Percentiles rank a stretch among this genome's conserved stretches.
Evolutionary conservation across 148 eudicot genomes (phyloP).

Genomic region (Vaccinium darrowii): DNA sequence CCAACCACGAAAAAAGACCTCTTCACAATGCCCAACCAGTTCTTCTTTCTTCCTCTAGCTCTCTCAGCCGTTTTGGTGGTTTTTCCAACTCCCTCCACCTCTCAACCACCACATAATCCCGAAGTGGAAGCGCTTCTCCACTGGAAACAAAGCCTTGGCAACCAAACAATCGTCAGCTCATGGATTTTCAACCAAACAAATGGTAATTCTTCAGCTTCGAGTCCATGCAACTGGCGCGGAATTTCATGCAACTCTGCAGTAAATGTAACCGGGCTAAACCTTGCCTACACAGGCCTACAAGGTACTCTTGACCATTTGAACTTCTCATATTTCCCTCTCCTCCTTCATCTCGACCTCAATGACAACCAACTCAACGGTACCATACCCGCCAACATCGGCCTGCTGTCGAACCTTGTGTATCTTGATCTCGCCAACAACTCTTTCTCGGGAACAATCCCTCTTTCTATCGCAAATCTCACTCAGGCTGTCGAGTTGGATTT

Average conservation of each 20-base stretch:
- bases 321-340: background rate
- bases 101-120: too few relatives aligned
- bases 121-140: too few relatives aligned
- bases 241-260: too few relatives aligned
- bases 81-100: too few relatives aligned
- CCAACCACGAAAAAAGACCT: too few relatives aligned
- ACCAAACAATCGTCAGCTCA: too few relatives aligned
- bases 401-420: background rate
- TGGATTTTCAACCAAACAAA: too few relatives aligned
- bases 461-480: background rate
- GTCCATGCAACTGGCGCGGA: background rate
- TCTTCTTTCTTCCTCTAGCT: too few relatives aligned
- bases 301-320: background rate
- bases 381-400: background rate
- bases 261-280: background rate
- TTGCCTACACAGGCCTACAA: background rate
- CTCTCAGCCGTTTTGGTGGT: too few relatives aligned
- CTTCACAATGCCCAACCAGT: too few relatives aligned
- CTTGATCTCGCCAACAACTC: background rate
- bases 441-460: background rate
- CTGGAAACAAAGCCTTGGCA: too few relatives aligned
- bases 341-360: background rate
- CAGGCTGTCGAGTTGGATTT: background rate
- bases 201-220: too few relatives aligned
- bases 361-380: background rate